Evolutionary conservation across 768 basidiomycete species (phyloP).

Genomic region (Calocybe gangraenosa): DNA sequence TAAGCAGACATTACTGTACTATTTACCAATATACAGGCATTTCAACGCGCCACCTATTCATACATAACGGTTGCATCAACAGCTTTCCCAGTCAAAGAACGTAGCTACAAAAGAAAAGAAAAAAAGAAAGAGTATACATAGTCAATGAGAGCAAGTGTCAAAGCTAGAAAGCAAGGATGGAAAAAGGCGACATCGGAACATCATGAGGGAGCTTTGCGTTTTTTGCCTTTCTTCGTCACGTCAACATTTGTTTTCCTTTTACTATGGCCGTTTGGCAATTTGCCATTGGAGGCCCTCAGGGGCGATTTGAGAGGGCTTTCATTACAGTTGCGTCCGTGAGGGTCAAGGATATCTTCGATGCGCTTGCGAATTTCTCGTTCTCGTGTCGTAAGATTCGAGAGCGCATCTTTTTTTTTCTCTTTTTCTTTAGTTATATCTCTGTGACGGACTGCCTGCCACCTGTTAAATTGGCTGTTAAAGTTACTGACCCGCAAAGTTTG

Average conservation of each 20-base stretch:
- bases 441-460: constrained; percentile 76
- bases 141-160: constrained; percentile 6
- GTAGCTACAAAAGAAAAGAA: too few relatives aligned
- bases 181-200: constrained; percentile 18
- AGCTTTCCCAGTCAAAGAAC: constrained; percentile 12
- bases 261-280: constrained; percentile 42
- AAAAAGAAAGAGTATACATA: constrained; percentile 5
- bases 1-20: constrained; percentile 18
- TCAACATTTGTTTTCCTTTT: constrained; percentile 41
- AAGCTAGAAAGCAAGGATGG: constrained; percentile 8
- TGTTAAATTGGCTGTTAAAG: constrained; percentile 21
- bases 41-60: constrained; percentile 5
- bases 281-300: constrained; percentile 31
- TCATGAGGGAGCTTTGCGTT: constrained; percentile 42
- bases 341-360: constrained; percentile 69
- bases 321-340: constrained; percentile 33
- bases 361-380: constrained; percentile 77
- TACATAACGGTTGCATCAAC: constrained; percentile 7
- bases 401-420: constrained; percentile 66
- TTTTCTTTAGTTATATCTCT: constrained; percentile 74
- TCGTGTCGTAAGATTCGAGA: constrained; percentile 62
- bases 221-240: constrained; percentile 53
- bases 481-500: neutral
- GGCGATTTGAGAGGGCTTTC: constrained; percentile 29
- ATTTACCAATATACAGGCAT: constrained; percentile 17